Evolutionary conservation across 352 stramenopile species (phyloP), one percentile per base, ranked within the genome.

Genomic region (Pseudoperonospora humuli): DNA sequence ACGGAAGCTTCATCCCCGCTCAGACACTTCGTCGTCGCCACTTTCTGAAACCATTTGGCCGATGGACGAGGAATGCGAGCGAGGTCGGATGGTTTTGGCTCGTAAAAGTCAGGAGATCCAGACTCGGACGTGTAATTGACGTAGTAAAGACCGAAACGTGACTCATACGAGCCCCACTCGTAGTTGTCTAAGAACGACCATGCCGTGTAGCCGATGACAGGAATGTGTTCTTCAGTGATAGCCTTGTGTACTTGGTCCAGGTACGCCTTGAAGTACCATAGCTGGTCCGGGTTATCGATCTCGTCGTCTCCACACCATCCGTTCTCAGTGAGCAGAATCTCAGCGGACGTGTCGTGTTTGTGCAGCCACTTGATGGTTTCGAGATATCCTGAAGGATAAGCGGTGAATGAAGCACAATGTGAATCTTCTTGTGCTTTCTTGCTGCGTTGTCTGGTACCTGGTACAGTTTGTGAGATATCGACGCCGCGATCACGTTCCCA

Each of bases 261-360:
- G 31, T 76, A 70, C 21, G 46, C 57, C 23, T 71, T 44, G 50
- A 34, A 58, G 35, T 56, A 55, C 54, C 47, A 55, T 18, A 47
- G 8, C 36, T 76, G 66, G 20, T 81, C 64, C 24, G 32, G 19
- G 27, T 76, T 76, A 8, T 78, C 64, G 9, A 82, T 56, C 6
- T 61, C 60, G 10, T 64, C 48, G 27, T 76, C 67, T 14, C 70
- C 70, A 24, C 70, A 82, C 64, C 64, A 82, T 1, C 70, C 70
- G 34, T 82, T 82, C 52, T 82, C 67, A 0, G 67, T 76, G 8
- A 82, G 42, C n/a, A 79, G 25, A 11, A 78, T 75, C 5, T 68
- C 45, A 1, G 64, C 60, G 14, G 32, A 58, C 10, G 32, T 40
- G 44, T 85, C 60, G 15, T 76, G 53, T 8, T 50, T 32, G 50